Conservation (phyloP, 768 basidiomycete genomes). For the Naematelia encephala region DNA sequence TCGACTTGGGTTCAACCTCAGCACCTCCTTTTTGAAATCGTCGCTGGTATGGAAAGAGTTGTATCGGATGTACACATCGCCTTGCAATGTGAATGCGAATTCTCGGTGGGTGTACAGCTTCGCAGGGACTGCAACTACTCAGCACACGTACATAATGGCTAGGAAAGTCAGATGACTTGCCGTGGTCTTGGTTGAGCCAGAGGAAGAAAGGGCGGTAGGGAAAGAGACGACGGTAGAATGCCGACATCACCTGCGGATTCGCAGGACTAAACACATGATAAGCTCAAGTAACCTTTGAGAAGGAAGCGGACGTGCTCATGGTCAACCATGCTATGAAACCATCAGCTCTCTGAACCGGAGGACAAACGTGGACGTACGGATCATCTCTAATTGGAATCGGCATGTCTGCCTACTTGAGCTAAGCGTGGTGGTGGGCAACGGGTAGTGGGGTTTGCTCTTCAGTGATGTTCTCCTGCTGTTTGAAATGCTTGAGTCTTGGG, state of each 20-base stretch:
- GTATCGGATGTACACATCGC: conserved; percentile 91
- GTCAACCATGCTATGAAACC: conserved; percentile 21
- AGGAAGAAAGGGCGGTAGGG: conserved; percentile 90
- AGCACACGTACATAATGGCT: not conserved
- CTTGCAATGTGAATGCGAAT: conserved; percentile 86
- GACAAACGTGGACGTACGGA: conserved; percentile 9
- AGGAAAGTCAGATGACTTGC: conserved; percentile 42
- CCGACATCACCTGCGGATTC: conserved; percentile 65
- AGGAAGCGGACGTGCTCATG: conserved; percentile 19
- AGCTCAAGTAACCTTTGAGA: not conserved
- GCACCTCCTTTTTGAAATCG: conserved; percentile 86
- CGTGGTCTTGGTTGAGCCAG: conserved; percentile 91
- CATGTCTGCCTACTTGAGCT: conserved; percentile 2
- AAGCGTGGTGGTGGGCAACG: not conserved
- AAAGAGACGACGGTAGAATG: conserved; percentile 85
- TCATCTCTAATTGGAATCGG: conserved; percentile 21
- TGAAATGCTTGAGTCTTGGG: too few species aligned
- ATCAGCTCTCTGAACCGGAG: conserved; percentile 3
- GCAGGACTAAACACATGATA: conserved; percentile 33
- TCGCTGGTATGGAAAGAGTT: conserved; percentile 81
- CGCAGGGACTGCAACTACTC: conserved; percentile 54
- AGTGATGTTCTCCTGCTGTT: too few species aligned
- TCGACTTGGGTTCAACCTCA: conserved; percentile 78
- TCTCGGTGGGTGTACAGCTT: conserved; percentile 88
- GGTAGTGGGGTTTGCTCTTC: too few species aligned